Evolutionary conservation across 2,329 filamentous ascomycete genomes (phyloP).

Genomic region (Dothideomycetes sp.): DNA sequence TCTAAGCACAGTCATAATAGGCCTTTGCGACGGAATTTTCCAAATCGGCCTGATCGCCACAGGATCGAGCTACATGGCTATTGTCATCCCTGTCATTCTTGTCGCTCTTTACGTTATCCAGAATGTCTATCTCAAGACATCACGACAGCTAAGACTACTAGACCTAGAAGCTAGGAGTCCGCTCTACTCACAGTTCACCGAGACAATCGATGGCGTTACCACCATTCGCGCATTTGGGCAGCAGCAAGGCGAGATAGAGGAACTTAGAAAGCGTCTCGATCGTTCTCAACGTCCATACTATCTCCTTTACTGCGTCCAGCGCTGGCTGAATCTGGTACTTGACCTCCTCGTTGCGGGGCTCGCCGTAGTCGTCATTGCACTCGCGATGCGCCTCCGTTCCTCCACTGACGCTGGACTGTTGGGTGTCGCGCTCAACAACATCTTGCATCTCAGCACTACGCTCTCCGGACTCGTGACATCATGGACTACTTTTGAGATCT

Average conservation of each 20-base stretch:
- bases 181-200: slow-evolving; percentile 22
- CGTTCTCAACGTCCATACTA: slow-evolving; percentile 33
- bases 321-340: slow-evolving; percentile 31
- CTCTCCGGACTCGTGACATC: neutral
- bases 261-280: slow-evolving; percentile 27
- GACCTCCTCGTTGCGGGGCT: slow-evolving; percentile 25
- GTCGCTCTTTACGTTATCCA: slow-evolving; percentile 30
- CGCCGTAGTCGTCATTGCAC: slow-evolving; percentile 21
- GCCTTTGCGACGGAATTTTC: no score
- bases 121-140: slow-evolving; percentile 36
- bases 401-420: neutral
- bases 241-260: slow-evolving; percentile 26
- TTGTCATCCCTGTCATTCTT: slow-evolving; percentile 27
- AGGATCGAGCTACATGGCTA: slow-evolving; percentile 27
- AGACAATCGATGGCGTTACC: neutral
- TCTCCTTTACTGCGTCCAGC: slow-evolving; percentile 31
- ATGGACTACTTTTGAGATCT: neutral
- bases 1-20: slow-evolving; percentile 21
- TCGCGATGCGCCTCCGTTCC: no score
- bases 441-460: neutral
- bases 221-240: slow-evolving; percentile 20
- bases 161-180: slow-evolving; percentile 42
- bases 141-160: slow-evolving; percentile 38
- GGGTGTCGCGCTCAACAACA: neutral
- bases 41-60: no score